Evolutionary conservation across 2,329 filamentous ascomycete species (phyloP), one percentile per base, ranked within the genome.

Genomic region (Bimuria novae-zelandiae): DNA sequence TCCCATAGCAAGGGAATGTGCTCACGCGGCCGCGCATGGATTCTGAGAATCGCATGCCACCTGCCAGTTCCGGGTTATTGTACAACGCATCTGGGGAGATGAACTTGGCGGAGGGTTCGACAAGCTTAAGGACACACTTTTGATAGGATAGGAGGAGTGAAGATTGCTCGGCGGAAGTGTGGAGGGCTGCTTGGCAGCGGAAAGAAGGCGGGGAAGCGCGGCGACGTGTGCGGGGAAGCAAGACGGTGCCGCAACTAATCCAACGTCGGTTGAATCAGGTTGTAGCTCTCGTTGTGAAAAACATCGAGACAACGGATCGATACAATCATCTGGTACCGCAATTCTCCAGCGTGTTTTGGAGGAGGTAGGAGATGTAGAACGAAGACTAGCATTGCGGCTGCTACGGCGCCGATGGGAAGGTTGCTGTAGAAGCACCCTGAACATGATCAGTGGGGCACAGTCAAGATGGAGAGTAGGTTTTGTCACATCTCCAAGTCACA

Each of bases 371-470:
- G 70, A 59, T 59, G 61, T 51, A 76, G 67, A 57, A 77, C 74
- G 40, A 73, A 62, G 41, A 75, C 59, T 49, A 76, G 71, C 55
- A 75, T 70, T 7, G 65, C 60, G 4, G 69, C 71, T 0, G 77
- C 78, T n/a, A 79, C 55, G 2, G 69, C 76, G 7, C 79, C 79
- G 23, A 83, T 75, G 0, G 81, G 81, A 1, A 84, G 69, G 56
- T 84, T 83, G 32, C 67, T 68, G 49, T 65, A 66, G 49, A 68
- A 71, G 55, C 75, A 80, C 77, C 37, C 12, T n/a, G n/a, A n/a
- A n/a, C n/a, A n/a, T n/a, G n/a, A n/a, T n/a, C n/a, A n/a, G n/a
- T n/a, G n/a, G n/a, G n/a, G n/a, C n/a, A n/a, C n/a, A n/a, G n/a
- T n/a, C n/a, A n/a, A n/a, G n/a, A n/a, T n/a, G n/a, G n/a, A n/a